A percentile compares a stretch with the other conserved stretches of the same genome.
These are phyloP conservation scores for Mycena polygramma DNA, from an alignment of 768 basidiomycete genomes.

Conservation along the genomic window DNA sequence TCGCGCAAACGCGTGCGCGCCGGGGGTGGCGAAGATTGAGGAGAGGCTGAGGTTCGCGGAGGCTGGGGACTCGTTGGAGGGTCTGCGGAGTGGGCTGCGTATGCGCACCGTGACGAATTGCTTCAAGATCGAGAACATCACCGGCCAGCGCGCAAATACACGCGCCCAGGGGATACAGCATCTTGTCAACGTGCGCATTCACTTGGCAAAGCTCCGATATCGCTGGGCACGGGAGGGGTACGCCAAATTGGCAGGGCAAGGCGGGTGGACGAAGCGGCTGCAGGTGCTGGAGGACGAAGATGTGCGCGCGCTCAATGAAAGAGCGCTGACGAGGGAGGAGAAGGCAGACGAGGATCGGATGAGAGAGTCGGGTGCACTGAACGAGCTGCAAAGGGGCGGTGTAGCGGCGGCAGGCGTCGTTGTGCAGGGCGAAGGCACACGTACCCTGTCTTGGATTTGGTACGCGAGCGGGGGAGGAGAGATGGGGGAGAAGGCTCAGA, in stretches of 20 bases:
- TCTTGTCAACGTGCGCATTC: conserved; percentile 34
- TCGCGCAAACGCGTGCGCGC: conserved; percentile 10
- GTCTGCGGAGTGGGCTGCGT: conserved; percentile 39
- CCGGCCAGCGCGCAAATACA: conserved; percentile 42
- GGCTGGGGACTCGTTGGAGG: conserved; percentile 42
- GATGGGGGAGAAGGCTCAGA: background rate
- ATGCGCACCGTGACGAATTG: conserved; percentile 36
- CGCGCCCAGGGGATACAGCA: conserved; percentile 37
- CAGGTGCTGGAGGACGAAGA: conserved; percentile 31
- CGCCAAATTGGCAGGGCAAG: conserved; percentile 5
- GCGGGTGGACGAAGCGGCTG: conserved; percentile 33
- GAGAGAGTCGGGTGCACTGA: background rate
- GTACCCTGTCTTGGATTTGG: conserved; percentile 14
- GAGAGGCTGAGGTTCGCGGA: conserved; percentile 39
- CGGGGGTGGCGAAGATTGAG: conserved; percentile 34
- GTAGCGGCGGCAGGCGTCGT: conserved; percentile 6
- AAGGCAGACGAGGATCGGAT: background rate
- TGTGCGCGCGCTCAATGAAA: conserved; percentile 33
- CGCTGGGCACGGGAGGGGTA: conserved; percentile 35
- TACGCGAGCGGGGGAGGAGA: background rate
- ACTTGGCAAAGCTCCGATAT: conserved; percentile 35
- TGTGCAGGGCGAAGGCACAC: background rate
- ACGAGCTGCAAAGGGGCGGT: background rate
- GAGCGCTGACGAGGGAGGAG: background rate
- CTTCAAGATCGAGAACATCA: conserved; percentile 40